Conservation (phyloP, 257 asterid genomes). For the Marsdenia floribunda region DNA sequence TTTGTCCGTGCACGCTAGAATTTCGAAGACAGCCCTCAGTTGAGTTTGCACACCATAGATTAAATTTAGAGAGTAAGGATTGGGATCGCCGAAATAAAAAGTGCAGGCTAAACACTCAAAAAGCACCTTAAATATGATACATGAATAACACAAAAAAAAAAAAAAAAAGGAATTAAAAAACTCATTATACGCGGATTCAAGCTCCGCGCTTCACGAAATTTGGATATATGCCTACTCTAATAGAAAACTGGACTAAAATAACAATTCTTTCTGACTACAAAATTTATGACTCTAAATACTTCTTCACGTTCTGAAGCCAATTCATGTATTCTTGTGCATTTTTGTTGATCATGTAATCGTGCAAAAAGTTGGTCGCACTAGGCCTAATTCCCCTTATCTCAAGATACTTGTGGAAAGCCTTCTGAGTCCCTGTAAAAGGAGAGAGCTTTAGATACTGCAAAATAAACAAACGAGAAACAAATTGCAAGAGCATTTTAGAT, state of each 20-base stretch:
- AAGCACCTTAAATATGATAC: too few species aligned
- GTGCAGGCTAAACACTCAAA: too few species aligned
- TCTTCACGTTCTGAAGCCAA: slow-evolving; percentile 75
- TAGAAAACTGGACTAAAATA: not conserved
- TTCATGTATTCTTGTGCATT: slow-evolving; percentile 56
- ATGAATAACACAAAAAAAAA: too few species aligned
- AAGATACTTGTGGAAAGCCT: slow-evolving; percentile 87
- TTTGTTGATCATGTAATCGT: slow-evolving; percentile 71
- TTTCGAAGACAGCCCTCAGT: too few species aligned
- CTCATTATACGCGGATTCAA: not conserved
- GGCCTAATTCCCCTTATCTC: slow-evolving; percentile 84
- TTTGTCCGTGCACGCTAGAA: not conserved
- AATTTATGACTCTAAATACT: slow-evolving; percentile 50
- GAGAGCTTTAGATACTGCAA: not conserved
- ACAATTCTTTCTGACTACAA: not conserved
- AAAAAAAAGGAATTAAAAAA: too few species aligned
- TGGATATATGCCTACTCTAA: not conserved
- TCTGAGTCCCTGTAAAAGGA: slow-evolving; percentile 58
- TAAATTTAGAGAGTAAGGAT: too few species aligned
- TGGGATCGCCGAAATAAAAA: too few species aligned
- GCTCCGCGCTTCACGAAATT: not conserved
- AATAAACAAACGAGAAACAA: not conserved
- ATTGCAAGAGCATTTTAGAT: not conserved
- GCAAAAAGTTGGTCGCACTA: slow-evolving; percentile 74
- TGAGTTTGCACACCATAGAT: too few species aligned